Evolutionary conservation across 352 stramenopile species (phyloP), one percentile per base, ranked within the genome.

Genomic region (Globisporangium abappressorium): DNA sequence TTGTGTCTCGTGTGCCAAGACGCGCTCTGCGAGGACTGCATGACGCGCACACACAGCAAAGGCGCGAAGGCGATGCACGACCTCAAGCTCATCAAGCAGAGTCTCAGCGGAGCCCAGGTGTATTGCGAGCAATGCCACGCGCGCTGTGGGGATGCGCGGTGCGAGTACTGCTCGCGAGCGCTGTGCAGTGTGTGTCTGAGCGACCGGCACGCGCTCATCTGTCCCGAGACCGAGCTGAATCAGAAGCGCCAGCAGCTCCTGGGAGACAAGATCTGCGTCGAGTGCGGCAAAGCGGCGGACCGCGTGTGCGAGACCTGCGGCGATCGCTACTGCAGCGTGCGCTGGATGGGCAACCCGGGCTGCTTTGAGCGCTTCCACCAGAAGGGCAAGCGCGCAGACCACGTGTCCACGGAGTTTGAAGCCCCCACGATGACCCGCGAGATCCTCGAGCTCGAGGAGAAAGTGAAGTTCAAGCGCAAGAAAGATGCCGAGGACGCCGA

Each of bases 311-410:
- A 62, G 26, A 80, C 64, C 11, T 95, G 87, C 51, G 80, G 79
- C 34, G 87, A 95, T 62, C 75, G 77, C 18, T 95, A 95, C 70
- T 95, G 86, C 70, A 95, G 87, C 60, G 85, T 89, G 22, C 83
- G 82, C 22, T 93, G 87, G 85, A 93, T 93, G 83, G 87, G 87
- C 41, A 91, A 95, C 69, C 69, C 85, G 6, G 87, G 85, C 14
- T 95, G 87, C 70, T 95, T 95, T 68, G 85, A 95, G 72, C 74
- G 79, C 30, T 95, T 93, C 70, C 87, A 95, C 63, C 73, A 62
- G 41, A 92, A 90, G 36, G 87, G 85, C 41, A 86, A 84, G 64
- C 83, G 87, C 38, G 76, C 77, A 3, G 75, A 88, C 62, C 87
- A 93, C 69, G 70, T 71, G n/a, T 89, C 70, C 26, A 66, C 62